A percentile compares a stretch with the other conserved stretches of the same genome.
Conservation (phyloP, 371 early-diverging fungal genomes). For the Syncephalastrum sp. region DNA sequence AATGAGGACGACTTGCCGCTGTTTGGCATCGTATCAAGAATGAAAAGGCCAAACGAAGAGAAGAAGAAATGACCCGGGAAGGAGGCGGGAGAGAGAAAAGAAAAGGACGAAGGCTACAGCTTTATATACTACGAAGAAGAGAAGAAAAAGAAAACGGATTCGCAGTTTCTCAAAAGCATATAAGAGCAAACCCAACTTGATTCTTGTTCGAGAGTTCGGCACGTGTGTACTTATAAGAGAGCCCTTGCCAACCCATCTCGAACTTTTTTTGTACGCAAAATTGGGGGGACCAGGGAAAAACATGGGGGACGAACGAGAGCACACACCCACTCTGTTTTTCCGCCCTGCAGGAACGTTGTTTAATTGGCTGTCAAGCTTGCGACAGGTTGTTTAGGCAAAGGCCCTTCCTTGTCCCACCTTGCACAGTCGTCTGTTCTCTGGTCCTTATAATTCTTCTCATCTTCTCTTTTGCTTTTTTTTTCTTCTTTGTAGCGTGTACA, state of each 20-base stretch:
- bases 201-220: not conserved
- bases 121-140: slow-evolving; percentile 6
- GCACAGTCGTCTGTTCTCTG: too few species aligned
- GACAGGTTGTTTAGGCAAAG: not conserved
- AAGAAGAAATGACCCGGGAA: slow-evolving; percentile 4
- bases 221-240: slow-evolving; percentile 1
- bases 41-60: not conserved
- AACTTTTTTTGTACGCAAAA: not conserved
- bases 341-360: not conserved
- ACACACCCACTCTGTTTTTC: too few species aligned
- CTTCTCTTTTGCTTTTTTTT: too few species aligned
- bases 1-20: slow-evolving; percentile 8
- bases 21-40: slow-evolving; percentile 13
- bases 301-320: too few species aligned
- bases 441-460: too few species aligned
- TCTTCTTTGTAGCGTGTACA: too few species aligned
- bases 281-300: not conserved
- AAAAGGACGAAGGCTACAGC: not conserved
- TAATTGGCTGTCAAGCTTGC: slow-evolving; percentile 7
- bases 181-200: not conserved
- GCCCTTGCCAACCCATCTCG: too few species aligned
- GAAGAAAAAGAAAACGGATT: not conserved
- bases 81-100: slow-evolving; percentile 4
- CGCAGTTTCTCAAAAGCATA: not conserved
- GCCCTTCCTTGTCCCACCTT: too few species aligned